Conservation (phyloP, 257 asterid genomes). For the Solanum ossicruentum region DNA sequence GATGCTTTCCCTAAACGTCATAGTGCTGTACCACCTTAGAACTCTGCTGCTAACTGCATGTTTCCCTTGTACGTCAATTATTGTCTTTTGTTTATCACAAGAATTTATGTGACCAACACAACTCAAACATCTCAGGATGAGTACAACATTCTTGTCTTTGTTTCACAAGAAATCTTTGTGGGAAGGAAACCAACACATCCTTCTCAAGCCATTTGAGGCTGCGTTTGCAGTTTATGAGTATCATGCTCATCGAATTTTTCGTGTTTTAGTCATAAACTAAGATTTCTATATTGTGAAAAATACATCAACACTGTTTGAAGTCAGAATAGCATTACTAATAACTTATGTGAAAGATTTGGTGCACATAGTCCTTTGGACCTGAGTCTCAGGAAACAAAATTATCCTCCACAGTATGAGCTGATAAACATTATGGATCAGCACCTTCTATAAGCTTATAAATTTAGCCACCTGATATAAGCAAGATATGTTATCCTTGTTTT, state of each 20-base stretch:
- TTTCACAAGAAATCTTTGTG: not conserved
- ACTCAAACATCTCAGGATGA: not conserved
- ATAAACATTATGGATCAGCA: no score
- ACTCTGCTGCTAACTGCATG: conserved; percentile 20
- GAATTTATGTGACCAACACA: not conserved
- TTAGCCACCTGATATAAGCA: no score
- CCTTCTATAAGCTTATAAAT: no score
- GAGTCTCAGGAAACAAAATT: no score
- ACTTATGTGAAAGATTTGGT: not conserved
- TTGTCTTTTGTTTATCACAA: conserved; percentile 5
- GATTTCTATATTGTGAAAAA: not conserved
- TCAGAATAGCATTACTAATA: not conserved
- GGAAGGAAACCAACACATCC: not conserved
- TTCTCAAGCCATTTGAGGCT: not conserved
- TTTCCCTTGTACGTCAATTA: conserved; percentile 17
- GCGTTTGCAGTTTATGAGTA: not conserved
- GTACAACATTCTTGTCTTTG: not conserved
- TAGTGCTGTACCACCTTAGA: not conserved
- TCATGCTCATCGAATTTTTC: not conserved
- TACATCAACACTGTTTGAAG: not conserved
- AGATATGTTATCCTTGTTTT: no score
- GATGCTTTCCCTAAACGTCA: not conserved
- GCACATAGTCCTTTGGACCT: no score
- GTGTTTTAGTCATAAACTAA: not conserved
- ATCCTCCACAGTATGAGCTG: no score